Evolutionary conservation across 306 rosid species (phyloP).

Genomic region (Alnus glutinosa): DNA sequence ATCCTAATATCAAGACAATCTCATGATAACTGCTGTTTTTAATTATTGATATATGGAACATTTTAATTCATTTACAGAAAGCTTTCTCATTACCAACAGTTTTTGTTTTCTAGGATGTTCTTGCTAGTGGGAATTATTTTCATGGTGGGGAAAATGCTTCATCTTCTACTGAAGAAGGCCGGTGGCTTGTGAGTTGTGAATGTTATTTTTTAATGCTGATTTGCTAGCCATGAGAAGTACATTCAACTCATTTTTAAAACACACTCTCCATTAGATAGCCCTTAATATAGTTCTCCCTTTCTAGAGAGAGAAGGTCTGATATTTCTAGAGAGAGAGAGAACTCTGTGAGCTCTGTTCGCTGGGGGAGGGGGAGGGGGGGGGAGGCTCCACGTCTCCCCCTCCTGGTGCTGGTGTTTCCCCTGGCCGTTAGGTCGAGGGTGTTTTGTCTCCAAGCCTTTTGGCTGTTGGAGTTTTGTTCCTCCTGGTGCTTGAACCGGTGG

Average conservation of each 20-base stretch:
- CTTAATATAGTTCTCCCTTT: no score
- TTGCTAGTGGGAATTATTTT: background rate
- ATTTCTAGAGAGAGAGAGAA: no score
- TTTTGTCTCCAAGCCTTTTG: no score
- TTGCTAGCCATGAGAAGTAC: conserved; percentile 12
- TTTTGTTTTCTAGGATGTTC: conserved; percentile 34
- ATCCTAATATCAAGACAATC: conserved; percentile 12
- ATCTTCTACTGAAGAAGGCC: conserved; percentile 49
- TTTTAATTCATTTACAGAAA: background rate
- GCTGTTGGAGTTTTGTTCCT: no score
- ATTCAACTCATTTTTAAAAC: background rate
- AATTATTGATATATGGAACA: background rate
- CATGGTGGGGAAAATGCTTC: conserved; percentile 26
- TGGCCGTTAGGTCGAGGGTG: no score
- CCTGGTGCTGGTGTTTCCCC: no score
- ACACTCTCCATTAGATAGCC: no score
- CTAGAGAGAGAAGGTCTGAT: no score
- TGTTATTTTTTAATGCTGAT: conserved; percentile 12
- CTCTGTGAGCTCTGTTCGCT: no score
- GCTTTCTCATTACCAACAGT: background rate
- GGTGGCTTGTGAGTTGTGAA: conserved; percentile 3
- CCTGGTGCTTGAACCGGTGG: no score
- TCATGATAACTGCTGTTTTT: background rate
- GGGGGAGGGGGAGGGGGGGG: no score
- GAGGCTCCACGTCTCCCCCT: no score